phyloP scores from a whole-genome alignment of 352 stramenopile genomes.

The Phytophthora vignae region DNA sequence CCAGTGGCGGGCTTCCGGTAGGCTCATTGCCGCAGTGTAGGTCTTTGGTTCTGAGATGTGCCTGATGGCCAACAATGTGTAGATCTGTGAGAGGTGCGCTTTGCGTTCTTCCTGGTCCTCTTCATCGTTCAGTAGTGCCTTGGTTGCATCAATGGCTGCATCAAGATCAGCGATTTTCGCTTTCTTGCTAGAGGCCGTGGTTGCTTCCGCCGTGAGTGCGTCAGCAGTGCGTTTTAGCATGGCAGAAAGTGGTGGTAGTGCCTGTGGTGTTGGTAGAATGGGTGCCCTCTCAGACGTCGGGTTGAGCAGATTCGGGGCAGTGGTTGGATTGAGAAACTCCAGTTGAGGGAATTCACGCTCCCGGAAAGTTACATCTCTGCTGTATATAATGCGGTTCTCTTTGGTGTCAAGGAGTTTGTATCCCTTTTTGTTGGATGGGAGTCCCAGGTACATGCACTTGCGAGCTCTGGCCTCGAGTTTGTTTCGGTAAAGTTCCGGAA shows the following conservation, averaged over 20 bases:
- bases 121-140: not conserved
- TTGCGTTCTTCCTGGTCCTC: slow-evolving; percentile 3
- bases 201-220: not conserved
- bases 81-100: slow-evolving; percentile 1
- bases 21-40: slow-evolving; percentile 6
- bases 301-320: not conserved
- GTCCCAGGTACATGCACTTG: slow-evolving; percentile 20
- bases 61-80: slow-evolving; percentile 8
- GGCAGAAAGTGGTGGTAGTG: not conserved
- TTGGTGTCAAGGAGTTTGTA: slow-evolving; percentile 15
- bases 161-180: not conserved
- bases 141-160: too few species aligned
- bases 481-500: slow-evolving; percentile 10
- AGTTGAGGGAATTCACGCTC: slow-evolving; percentile 9
- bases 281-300: not conserved
- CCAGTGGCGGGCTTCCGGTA: slow-evolving; percentile 13
- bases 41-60: slow-evolving; percentile 14
- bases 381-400: slow-evolving; percentile 26
- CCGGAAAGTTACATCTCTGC: slow-evolving; percentile 13
- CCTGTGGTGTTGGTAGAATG: slow-evolving; percentile 1
- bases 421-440: slow-evolving; percentile 26
- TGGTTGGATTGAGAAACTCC: not conserved
- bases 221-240: slow-evolving; percentile 1
- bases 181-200: not conserved
- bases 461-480: slow-evolving; percentile 8